These are phyloP conservation scores for Ganoderma lucidum DNA, from an alignment of 1,284 basidiomycete species.

Conservation along the genomic window DNA sequence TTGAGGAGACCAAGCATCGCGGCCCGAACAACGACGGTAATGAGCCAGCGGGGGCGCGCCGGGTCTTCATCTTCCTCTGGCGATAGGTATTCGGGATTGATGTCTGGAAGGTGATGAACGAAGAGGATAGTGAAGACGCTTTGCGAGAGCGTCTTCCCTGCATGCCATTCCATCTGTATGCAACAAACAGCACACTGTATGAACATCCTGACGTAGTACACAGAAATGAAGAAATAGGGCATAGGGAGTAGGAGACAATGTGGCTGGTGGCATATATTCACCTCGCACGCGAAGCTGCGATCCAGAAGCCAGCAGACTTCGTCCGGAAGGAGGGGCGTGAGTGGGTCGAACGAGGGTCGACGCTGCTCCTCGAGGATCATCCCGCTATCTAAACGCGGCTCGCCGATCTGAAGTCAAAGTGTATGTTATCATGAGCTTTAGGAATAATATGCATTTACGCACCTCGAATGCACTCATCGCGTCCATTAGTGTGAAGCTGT, in stretches of 20 bases:
- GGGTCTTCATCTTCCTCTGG: constrained; percentile 46
- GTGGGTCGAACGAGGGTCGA: constrained; percentile 68
- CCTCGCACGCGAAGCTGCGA: constrained; percentile 82
- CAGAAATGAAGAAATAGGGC: constrained; percentile 4
- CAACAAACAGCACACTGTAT: constrained; percentile 26
- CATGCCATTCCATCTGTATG: constrained; percentile 85
- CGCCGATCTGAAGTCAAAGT: constrained; percentile 72
- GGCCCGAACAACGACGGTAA: constrained; percentile 76
- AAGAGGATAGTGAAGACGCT: constrained; percentile 87
- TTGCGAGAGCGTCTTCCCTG: constrained; percentile 85
- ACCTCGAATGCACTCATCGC: constrained; percentile 93
- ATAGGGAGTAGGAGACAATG: constrained; percentile 14
- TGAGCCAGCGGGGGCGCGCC: constrained; percentile 60
- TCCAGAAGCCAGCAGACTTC: constrained; percentile 93
- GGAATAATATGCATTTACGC: constrained; percentile 33
- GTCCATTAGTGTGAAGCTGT: constrained; percentile 79
- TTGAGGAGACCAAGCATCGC: constrained; percentile 82
- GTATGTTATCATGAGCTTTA: constrained; percentile 9
- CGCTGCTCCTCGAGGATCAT: constrained; percentile 58
- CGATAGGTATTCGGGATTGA: constrained; percentile 63
- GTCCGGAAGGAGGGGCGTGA: constrained; percentile 66
- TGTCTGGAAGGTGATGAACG: constrained; percentile 71
- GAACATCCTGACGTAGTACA: constrained; percentile 17
- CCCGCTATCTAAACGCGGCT: constrained; percentile 90
- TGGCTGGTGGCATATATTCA: constrained; percentile 46